Evolutionary conservation across 2,329 filamentous ascomycete genomes (phyloP), one percentile per base, ranked within the genome.

Genomic region (Scedosporium boydii): DNA sequence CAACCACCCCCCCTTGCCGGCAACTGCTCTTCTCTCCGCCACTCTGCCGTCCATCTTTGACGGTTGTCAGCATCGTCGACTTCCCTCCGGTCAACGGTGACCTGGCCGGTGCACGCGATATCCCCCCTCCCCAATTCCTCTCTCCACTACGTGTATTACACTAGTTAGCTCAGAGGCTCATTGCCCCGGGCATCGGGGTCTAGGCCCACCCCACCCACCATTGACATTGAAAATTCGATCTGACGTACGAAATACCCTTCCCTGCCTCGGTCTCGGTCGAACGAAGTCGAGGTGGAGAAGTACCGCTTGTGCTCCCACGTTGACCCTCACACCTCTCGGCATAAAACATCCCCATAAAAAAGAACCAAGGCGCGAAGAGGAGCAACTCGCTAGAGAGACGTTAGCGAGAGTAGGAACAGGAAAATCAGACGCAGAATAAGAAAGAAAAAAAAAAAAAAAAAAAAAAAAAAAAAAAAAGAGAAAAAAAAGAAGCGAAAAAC

Each of bases 221-320:
- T 53, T 23, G 18, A 55, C 51, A 23, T 55, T 55, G 51, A 55
- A 55, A 55, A 55, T 55, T 55, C 23, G 51, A 23, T 55, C 23
- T 48, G 44, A 48, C 44, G 16, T 27, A 18, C 23, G 51, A 55
- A 26, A 27, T 26, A 23, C 12, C 18, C 18, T 23, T 16, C 18
- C 51, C 51, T 55, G 51, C 51, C 51, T 55, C 51, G 51, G 51
- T 55, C 51, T 55, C 51, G 51, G 51, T 55, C 51, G 51, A 55
- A 27, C 23, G 51, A 55, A 55, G 21, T 55, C 23, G 6, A 55
- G 51, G 51, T 55, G 51, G 23, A 55, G 51, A 23, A 55, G 51
- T 27, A 55, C 51, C 51, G 23, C 23, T 23, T 27, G 18, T 26
- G 18, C 23, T 27, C 23, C 23, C 51, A 23, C 23, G 3, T 23